These are phyloP conservation scores for Apophysomyces sp. DNA, from an alignment of 371 early-diverging fungal genomes.

Conservation along the genomic window DNA sequence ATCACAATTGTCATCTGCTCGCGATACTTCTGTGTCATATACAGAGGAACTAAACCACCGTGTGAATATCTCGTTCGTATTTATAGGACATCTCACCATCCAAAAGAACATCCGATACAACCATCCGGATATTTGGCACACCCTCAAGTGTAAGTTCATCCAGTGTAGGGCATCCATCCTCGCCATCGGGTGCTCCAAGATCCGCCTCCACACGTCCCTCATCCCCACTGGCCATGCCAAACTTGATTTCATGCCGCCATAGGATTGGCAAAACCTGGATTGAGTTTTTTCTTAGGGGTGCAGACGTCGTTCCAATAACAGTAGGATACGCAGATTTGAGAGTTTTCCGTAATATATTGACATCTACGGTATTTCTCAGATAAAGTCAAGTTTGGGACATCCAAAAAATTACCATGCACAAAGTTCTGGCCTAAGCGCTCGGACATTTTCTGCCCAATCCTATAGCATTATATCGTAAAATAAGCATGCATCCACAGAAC, in stretches of 20 bases:
- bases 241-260: slow-evolving; percentile 78
- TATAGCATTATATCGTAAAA: slow-evolving; percentile 13
- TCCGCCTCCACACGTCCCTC: slow-evolving; percentile 49
- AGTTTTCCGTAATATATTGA: slow-evolving; percentile 67
- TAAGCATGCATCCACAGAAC: not conserved
- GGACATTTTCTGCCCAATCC: slow-evolving; percentile 80
- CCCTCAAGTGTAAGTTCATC: slow-evolving; percentile 80
- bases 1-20: slow-evolving; percentile 78
- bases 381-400: too few relatives aligned
- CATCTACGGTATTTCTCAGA: too few relatives aligned
- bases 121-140: slow-evolving; percentile 77
- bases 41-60: slow-evolving; percentile 63
- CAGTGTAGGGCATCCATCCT: slow-evolving; percentile 65
- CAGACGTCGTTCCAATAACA: slow-evolving; percentile 21
- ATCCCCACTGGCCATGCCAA: slow-evolving; percentile 62
- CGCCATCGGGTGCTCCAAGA: slow-evolving; percentile 51
- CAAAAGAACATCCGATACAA: slow-evolving; percentile 79
- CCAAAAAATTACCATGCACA: slow-evolving; percentile 62
- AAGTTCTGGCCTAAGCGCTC: slow-evolving; percentile 72
- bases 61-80: not conserved
- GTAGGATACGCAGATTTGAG: slow-evolving; percentile 54
- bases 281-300: slow-evolving; percentile 41
- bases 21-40: slow-evolving; percentile 81
- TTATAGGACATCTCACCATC: slow-evolving; percentile 56
- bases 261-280: slow-evolving; percentile 82